Conservation (phyloP, 192 early-diverging fungal species). For the Cetraspora pellucida region DNA sequence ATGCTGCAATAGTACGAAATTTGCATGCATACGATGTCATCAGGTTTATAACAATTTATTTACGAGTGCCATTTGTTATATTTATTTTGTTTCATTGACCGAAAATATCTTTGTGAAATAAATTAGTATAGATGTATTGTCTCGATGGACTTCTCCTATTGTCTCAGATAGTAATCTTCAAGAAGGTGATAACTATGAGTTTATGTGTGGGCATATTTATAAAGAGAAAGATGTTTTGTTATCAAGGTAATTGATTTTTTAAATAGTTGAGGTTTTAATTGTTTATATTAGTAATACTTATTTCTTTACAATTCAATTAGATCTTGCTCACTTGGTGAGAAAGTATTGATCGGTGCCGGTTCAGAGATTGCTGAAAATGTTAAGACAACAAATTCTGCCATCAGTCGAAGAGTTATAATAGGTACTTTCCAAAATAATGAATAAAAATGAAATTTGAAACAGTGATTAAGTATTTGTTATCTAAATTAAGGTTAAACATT, state of each 20-base stretch:
- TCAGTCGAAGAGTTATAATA: conserved; percentile 83
- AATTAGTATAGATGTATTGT: conserved; percentile 79
- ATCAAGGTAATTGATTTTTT: conserved; percentile 51
- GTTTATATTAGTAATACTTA: neutral
- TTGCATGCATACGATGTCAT: conserved; percentile 76
- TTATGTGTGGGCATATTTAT: conserved; percentile 82
- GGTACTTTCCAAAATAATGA: conserved; percentile 40
- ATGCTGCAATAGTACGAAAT: conserved; percentile 67
- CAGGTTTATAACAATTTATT: conserved; percentile 46
- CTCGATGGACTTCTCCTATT: conserved; percentile 92
- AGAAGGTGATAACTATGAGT: conserved; percentile 68
- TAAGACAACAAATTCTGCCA: conserved; percentile 72
- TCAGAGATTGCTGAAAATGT: conserved; percentile 77
- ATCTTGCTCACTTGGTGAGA: conserved; percentile 66
- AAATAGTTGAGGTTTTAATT: neutral
- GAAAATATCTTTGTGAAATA: neutral
- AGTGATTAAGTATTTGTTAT: neutral
- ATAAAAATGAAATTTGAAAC: too few species aligned
- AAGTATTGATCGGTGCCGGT: conserved; percentile 80
- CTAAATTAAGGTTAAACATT: conserved; percentile 66
- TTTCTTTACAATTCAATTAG: conserved; percentile 33
- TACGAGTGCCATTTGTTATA: neutral
- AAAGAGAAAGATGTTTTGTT: conserved; percentile 76
- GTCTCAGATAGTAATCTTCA: conserved; percentile 87
- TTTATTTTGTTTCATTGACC: neutral